These are phyloP conservation scores for Ceratocystis huliohia DNA, from an alignment of 2,329 filamentous ascomycete genomes.

Conservation along the genomic window DNA sequence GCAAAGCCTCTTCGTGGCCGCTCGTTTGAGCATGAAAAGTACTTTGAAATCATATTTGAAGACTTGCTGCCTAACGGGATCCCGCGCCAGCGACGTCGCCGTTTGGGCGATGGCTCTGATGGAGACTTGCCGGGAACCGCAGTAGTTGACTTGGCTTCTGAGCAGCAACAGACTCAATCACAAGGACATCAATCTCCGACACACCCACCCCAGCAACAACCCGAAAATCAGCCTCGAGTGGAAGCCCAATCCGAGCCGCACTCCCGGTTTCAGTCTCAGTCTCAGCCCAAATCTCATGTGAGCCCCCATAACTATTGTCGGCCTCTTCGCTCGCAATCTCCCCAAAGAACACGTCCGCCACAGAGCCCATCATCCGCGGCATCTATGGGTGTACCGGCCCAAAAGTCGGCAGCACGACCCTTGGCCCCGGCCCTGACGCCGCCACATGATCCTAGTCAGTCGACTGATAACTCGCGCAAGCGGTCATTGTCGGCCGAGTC, in stretches of 20 bases:
- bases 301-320: not conserved
- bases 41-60: constrained; percentile 47
- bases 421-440: constrained; percentile 38
- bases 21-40: constrained; percentile 48
- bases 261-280: not conserved
- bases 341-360: not conserved
- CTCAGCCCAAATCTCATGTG: not conserved
- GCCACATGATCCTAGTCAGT: constrained; percentile 37
- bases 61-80: constrained; percentile 35
- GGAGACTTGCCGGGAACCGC: not conserved
- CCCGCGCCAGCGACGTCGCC: constrained; percentile 17
- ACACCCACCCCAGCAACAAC: not conserved
- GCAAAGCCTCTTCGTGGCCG: constrained; percentile 44
- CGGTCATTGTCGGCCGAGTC: constrained; percentile 11
- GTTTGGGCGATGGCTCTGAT: not conserved
- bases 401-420: constrained; percentile 19
- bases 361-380: not conserved
- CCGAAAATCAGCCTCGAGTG: not conserved
- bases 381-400: not conserved
- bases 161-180: not conserved
- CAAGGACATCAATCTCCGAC: constrained; percentile 24
- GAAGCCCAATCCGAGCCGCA: not conserved
- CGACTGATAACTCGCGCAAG: constrained; percentile 11
- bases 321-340: not conserved
- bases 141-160: not conserved